A percentile compares a stretch with the other conserved stretches of the same genome.
Conservation (phyloP, 23 red algal species). For the Gracilariopsis chorda region DNA sequence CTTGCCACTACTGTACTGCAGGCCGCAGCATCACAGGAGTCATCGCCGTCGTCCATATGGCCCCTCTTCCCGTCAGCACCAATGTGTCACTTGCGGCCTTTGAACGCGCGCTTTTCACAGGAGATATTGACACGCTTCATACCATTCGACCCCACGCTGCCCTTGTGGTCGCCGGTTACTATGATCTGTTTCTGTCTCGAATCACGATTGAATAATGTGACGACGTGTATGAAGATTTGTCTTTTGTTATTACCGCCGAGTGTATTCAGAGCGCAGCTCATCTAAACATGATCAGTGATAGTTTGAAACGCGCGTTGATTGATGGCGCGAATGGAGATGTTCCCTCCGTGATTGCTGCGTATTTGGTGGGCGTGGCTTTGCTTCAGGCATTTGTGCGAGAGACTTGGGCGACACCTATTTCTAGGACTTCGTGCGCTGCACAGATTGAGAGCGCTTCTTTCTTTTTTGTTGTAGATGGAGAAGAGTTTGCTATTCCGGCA, state of each 20-base stretch:
- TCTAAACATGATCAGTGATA: background rate
- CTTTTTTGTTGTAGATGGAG: conserved; percentile 30
- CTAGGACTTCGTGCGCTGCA: background rate
- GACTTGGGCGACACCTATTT: conserved; percentile 38
- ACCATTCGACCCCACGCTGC: conserved; percentile 22
- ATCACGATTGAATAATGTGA: background rate
- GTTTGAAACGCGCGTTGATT: background rate
- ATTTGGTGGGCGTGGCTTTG: conserved; percentile 46
- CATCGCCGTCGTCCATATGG: too few relatives aligned
- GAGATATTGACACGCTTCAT: conserved; percentile 1
- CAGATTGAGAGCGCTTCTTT: background rate
- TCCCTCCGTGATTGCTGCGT: conserved; percentile 1
- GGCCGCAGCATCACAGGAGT: too few relatives aligned
- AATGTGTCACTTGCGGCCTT: background rate
- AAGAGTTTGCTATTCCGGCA: conserved; percentile 28
- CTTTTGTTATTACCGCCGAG: background rate
- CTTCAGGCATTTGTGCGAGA: conserved; percentile 27
- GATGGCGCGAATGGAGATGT: background rate
- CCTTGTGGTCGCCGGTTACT: conserved; percentile 20
- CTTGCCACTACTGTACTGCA: too few relatives aligned
- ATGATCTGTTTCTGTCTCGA: background rate
- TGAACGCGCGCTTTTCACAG: conserved; percentile 25
- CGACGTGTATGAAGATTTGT: background rate
- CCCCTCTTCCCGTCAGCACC: background rate
- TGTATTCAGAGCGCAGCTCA: background rate